A percentile compares a stretch with the other conserved stretches of the same genome.
phyloP scores from a whole-genome alignment of 2,329 filamentous ascomycete species.

The Metarhizium anisopliae region DNA sequence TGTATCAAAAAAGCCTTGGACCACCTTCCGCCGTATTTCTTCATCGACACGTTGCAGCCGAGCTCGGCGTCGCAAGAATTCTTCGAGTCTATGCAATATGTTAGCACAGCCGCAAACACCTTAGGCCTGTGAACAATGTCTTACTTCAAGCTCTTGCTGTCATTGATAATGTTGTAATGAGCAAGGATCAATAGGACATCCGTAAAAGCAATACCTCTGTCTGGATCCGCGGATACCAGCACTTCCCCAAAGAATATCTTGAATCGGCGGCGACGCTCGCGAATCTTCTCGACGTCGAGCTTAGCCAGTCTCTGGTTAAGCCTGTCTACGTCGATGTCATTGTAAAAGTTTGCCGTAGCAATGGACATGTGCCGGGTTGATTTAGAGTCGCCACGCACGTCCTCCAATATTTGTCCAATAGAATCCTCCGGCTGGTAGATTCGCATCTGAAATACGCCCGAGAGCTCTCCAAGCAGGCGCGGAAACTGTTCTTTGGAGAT shows the following conservation, averaged over 20 bases:
- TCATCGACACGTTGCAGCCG: conserved; percentile 91
- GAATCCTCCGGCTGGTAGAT: conserved; percentile 91
- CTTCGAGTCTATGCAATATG: conserved; percentile 58
- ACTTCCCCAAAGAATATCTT: conserved; percentile 98
- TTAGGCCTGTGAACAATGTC: neutral
- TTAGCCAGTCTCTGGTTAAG: conserved; percentile 64
- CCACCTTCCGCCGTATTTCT: conserved; percentile 80
- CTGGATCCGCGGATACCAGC: conserved; percentile 82
- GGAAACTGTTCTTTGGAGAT: conserved; percentile 88
- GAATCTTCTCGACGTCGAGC: conserved; percentile 69
- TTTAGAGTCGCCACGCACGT: conserved; percentile 56
- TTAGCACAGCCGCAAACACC: neutral
- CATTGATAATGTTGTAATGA: conserved; percentile 97
- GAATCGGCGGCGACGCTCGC: conserved; percentile 66
- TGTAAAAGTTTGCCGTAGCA: conserved; percentile 38
- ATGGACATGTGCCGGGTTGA: conserved; percentile 46
- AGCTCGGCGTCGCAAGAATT: conserved; percentile 84
- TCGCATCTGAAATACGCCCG: conserved; percentile 93
- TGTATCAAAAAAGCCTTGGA: conserved; percentile 93
- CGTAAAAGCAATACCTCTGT: conserved; percentile 84
- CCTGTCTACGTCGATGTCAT: conserved; percentile 62
- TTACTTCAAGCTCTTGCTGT: conserved; percentile 85
- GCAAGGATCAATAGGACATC: conserved; percentile 90
- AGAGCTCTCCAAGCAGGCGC: conserved; percentile 79
- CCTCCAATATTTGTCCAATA: conserved; percentile 76